Evolutionary conservation across 495 filamentous ascomycete species (phyloP), one percentile per base, ranked within the genome.

Genomic region (Xeromyces bisporus): DNA sequence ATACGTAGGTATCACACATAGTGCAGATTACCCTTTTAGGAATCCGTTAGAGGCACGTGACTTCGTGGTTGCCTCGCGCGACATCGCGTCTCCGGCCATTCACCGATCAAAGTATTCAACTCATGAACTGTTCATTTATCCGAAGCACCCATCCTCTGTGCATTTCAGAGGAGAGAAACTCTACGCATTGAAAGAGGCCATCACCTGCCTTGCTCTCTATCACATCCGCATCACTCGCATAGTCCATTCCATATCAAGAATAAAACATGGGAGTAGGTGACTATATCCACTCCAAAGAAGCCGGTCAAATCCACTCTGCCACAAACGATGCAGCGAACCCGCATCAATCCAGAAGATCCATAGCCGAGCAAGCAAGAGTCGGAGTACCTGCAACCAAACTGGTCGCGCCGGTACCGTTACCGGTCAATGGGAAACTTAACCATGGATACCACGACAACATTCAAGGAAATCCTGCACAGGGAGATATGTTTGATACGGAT

Each of bases 21-120:
- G n/a, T n/a, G n/a, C n/a, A n/a, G n/a, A n/a, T n/a, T n/a, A n/a
- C n/a, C n/a, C n/a, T 2, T 2, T 26, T 23, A 26, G n/a, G 3
- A 16, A 26, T 27, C 8, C 2, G 2, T 31, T 8, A 2, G 7
- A 75, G 75, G 66, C 78, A 58, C 55, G 66, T 56, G 43, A 43
- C 47, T 32, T 26, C 54, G 47, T 42, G 53, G 37, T 33, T 38
- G 32, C 38, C 38, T 39, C 36, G 48, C 44, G 39, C 51, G 38
- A 34, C 38, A 35, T 26, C 36, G 25, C 31, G 34, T 33, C 11
- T 28, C 28, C 7, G 3, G 14, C 3, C 15, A 3, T 5, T 3
- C 6, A 17, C 3, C 3, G 26, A 6, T 15, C 5, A n/a, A 27
- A n/a, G n/a, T n/a, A n/a, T n/a, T n/a, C n/a, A n/a, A n/a, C n/a